Evolutionary conservation across 2,329 filamentous ascomycete species (phyloP).

Genomic region (Colletotrichum sp.): DNA sequence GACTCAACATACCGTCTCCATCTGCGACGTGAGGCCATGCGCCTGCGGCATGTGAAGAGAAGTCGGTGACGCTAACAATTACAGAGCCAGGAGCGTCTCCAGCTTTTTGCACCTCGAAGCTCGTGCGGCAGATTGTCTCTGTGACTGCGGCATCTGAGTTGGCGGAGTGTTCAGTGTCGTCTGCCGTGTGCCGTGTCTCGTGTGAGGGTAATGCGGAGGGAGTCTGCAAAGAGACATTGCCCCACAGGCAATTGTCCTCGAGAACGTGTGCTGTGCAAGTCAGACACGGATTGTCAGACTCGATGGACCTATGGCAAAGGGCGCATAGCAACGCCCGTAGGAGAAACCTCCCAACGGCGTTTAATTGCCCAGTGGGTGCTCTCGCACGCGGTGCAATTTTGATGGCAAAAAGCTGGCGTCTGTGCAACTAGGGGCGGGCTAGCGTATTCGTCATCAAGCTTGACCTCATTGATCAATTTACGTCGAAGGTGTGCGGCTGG

Average conservation of each 20-base stretch:
- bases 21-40: neutral
- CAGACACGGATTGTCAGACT: neutral
- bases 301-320: neutral
- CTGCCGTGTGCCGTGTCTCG: neutral
- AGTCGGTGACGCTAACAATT: constrained; percentile 16
- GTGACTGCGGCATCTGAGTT: neutral
- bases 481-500: neutral
- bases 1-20: neutral
- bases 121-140: neutral
- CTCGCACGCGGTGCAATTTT: neutral
- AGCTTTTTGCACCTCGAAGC: neutral
- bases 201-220: neutral
- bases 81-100: neutral
- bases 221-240: neutral
- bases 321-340: neutral
- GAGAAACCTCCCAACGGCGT: neutral
- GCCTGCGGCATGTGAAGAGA: neutral
- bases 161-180: neutral
- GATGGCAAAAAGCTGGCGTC: neutral
- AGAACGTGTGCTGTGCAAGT: neutral
- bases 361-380: neutral
- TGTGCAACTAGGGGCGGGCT: neutral
- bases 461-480: constrained; percentile 11
- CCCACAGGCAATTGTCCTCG: neutral
- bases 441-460: neutral